These are phyloP conservation scores for Pseudogymnoascus sp. DNA, from an alignment of 2,329 filamentous ascomycete genomes.

Conservation along the genomic window DNA sequence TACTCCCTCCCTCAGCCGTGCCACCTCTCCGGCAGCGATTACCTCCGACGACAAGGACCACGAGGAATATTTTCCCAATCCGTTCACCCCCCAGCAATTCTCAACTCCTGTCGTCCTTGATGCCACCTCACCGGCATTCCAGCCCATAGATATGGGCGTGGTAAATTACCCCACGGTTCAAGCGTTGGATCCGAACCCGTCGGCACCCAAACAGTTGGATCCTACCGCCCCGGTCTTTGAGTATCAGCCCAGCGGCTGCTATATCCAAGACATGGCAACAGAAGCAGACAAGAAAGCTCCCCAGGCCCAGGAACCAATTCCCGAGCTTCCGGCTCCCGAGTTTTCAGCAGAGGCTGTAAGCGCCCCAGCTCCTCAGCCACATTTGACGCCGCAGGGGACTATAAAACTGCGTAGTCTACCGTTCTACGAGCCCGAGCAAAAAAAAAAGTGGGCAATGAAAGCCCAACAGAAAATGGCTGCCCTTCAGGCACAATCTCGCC, in stretches of 20 bases:
- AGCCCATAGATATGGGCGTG: no score
- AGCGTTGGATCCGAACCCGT: no score
- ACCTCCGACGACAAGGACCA: neutral
- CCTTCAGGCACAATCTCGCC: no score
- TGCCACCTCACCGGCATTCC: neutral
- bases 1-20: neutral
- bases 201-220: neutral
- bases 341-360: neutral
- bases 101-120: no score
- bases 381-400: neutral
- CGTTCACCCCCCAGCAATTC: neutral
- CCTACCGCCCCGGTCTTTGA: neutral
- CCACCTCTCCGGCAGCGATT: neutral
- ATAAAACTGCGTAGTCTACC: neutral
- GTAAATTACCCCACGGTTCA: neutral
- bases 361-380: neutral
- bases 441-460: neutral
- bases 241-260: neutral
- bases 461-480: neutral
- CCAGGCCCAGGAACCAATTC: neutral
- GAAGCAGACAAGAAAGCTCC: neutral
- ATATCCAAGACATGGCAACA: neutral
- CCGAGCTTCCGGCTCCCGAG: neutral
- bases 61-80: neutral
- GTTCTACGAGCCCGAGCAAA: neutral